phyloP scores from a whole-genome alignment of 306 rosid species.

The Cucurbita argyrosperma region DNA sequence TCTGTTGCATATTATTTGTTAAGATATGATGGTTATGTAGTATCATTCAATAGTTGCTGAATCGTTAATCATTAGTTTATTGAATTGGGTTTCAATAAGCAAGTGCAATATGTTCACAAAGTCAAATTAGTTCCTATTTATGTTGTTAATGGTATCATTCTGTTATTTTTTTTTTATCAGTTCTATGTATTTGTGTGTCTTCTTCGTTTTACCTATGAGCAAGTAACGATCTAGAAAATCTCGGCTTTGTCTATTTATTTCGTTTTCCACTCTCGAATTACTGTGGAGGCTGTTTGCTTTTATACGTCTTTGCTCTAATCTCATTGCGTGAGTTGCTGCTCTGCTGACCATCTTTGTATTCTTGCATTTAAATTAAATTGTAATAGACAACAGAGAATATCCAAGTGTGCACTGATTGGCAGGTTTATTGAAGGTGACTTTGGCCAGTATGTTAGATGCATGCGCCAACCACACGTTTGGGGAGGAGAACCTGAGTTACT shows the following conservation, averaged over 20 bases:
- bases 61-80: not conserved
- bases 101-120: not conserved
- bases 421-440: constrained; percentile 90
- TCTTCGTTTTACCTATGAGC: not conserved
- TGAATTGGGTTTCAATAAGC: not conserved
- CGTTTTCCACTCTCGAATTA: not conserved
- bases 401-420: not conserved
- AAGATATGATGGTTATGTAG: not conserved
- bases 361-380: not conserved
- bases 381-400: not conserved
- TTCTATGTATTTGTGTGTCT: not conserved
- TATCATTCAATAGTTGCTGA: not conserved
- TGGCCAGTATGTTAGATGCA: constrained; percentile 44
- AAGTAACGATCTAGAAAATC: not conserved
- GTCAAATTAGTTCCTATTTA: not conserved
- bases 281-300: not conserved
- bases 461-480: constrained; percentile 62
- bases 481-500: constrained; percentile 93
- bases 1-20: not conserved
- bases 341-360: not conserved
- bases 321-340: not conserved
- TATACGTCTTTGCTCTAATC: not conserved
- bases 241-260: not conserved
- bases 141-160: not conserved
- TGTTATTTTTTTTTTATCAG: not conserved